These are phyloP conservation scores for Aspergillus panamensis DNA, from an alignment of 495 filamentous ascomycete genomes.

Conservation along the genomic window DNA sequence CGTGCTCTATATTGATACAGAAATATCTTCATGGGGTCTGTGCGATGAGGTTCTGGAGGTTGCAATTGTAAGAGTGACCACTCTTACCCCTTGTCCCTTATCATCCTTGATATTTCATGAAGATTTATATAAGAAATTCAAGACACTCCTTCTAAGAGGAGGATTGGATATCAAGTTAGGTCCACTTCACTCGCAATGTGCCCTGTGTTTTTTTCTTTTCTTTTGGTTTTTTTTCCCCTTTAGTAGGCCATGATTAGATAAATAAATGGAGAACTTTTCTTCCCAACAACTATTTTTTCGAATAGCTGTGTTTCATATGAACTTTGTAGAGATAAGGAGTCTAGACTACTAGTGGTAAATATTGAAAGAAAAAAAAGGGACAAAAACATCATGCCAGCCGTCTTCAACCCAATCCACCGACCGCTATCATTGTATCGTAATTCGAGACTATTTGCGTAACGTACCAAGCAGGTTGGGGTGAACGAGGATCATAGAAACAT, in stretches of 20 bases:
- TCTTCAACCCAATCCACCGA: slow-evolving; percentile 36
- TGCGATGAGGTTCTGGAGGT: too few species aligned
- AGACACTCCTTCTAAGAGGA: too few species aligned
- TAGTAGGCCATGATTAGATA: neutral
- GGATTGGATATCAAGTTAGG: too few species aligned
- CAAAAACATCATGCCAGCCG: slow-evolving; percentile 39
- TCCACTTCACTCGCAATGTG: neutral
- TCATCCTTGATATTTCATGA: too few species aligned
- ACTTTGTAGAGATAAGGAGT: slow-evolving; percentile 38
- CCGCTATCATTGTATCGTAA: slow-evolving; percentile 47
- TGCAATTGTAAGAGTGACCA: too few species aligned
- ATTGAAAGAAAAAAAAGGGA: slow-evolving; percentile 32
- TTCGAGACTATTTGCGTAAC: slow-evolving; percentile 27
- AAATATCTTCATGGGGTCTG: too few species aligned
- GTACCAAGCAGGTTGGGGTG: slow-evolving; percentile 20
- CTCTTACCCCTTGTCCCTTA: too few species aligned
- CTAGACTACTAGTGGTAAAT: slow-evolving; percentile 44
- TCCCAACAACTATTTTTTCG: slow-evolving; percentile 12
- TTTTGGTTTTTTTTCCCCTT: neutral
- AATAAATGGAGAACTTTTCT: slow-evolving; percentile 15
- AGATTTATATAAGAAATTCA: too few species aligned
- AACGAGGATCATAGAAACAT: slow-evolving; percentile 7
- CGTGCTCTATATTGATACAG: too few species aligned
- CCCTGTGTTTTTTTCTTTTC: neutral
- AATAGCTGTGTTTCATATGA: slow-evolving; percentile 25